These are phyloP conservation scores for Herpetospermum pedunculosum DNA, from an alignment of 306 rosid genomes.

Conservation along the genomic window DNA sequence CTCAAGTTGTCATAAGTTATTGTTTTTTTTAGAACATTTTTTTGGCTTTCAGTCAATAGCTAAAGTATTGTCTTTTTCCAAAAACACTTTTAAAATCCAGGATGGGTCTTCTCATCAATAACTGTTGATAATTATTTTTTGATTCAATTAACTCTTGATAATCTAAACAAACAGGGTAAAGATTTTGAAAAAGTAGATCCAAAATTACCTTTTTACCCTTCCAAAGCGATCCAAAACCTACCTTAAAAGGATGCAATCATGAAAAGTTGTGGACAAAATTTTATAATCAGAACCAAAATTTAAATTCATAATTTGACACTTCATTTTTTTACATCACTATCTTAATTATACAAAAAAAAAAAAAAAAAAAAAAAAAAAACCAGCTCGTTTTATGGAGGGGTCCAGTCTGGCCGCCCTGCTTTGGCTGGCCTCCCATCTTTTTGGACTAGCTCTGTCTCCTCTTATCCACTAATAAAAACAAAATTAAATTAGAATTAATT, in stretches of 20 bases:
- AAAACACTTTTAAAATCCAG: too few species aligned
- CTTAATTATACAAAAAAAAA: not conserved
- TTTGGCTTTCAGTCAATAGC: too few species aligned
- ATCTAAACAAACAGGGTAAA: too few species aligned
- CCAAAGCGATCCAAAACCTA: not conserved
- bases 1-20: too few species aligned
- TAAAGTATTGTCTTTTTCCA: too few species aligned
- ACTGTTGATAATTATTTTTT: too few species aligned
- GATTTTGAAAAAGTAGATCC: too few species aligned
- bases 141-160: too few species aligned
- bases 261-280: not conserved
- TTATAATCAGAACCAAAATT: not conserved
- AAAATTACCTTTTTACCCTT: not conserved
- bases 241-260: not conserved
- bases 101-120: too few species aligned
- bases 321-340: not conserved
- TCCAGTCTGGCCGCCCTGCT: conserved; percentile 11
- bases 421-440: conserved; percentile 15
- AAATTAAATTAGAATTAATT: not conserved
- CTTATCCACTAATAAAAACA: not conserved
- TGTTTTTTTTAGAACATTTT: too few species aligned
- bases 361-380: not conserved
- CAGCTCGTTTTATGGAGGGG: conserved; percentile 16
- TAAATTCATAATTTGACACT: not conserved
- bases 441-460: conserved; percentile 21